A percentile compares a stretch with the other conserved stretches of the same genome.
Conservation (phyloP, 2,329 filamentous ascomycete genomes). For the Hyphodiscus sp. region DNA sequence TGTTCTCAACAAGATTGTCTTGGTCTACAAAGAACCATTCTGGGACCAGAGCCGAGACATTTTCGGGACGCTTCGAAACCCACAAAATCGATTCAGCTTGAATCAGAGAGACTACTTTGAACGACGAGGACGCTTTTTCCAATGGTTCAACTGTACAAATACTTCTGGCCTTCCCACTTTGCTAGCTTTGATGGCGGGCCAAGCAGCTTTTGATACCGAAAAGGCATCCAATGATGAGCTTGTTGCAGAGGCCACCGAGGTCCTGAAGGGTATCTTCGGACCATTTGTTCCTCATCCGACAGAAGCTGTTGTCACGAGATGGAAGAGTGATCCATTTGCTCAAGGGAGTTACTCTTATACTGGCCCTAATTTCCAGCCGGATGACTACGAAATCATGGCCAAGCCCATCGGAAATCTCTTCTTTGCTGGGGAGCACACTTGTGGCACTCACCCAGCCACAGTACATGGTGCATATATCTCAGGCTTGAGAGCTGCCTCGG, state of each 20-base stretch:
- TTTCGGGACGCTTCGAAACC: slow-evolving; percentile 81
- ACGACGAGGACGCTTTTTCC: slow-evolving; percentile 84
- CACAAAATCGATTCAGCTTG: slow-evolving; percentile 62
- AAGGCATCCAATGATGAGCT: slow-evolving; percentile 67
- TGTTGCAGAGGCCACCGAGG: slow-evolving; percentile 70
- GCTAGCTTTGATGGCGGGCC: slow-evolving; percentile 90
- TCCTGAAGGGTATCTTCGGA: slow-evolving; percentile 72
- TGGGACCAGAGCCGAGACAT: slow-evolving; percentile 90
- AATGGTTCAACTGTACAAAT: slow-evolving; percentile 95
- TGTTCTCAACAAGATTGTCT: slow-evolving; percentile 87
- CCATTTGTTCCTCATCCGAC: slow-evolving; percentile 65
- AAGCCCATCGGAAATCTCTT: slow-evolving; percentile 77
- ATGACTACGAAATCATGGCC: slow-evolving; percentile 92
- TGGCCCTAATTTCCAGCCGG: slow-evolving; percentile 70
- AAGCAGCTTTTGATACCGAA: slow-evolving; percentile 87
- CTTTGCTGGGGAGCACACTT: slow-evolving; percentile 96
- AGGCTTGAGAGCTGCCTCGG: slow-evolving; percentile 80
- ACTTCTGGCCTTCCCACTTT: slow-evolving; percentile 83
- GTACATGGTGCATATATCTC: slow-evolving; percentile 96
- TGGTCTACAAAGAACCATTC: slow-evolving; percentile 84
- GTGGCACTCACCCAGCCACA: slow-evolving; percentile 89
- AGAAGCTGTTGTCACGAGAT: slow-evolving; percentile 86
- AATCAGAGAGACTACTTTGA: slow-evolving; percentile 72
- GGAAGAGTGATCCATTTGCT: slow-evolving; percentile 88
- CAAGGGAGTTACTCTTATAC: slow-evolving; percentile 93